Evolutionary conservation across 768 basidiomycete species (phyloP).

Genomic region (Lactarius evosmus): DNA sequence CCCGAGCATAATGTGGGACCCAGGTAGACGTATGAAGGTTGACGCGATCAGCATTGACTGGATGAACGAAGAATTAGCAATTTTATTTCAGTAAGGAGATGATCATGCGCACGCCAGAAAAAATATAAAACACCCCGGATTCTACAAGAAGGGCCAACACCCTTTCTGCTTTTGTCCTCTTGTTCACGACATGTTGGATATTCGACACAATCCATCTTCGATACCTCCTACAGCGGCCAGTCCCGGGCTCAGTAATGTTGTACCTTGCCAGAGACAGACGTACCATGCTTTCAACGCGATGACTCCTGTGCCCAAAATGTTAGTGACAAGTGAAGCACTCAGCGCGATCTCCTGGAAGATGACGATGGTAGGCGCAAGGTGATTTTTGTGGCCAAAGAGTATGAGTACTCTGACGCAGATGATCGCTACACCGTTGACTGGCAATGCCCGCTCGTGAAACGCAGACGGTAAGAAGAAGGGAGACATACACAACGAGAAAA

Average conservation of each 20-base stretch:
- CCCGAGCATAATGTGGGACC: not conserved
- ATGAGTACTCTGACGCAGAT: not conserved
- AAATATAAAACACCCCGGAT: not conserved
- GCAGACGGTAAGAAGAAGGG: not conserved
- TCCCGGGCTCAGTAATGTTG: not conserved
- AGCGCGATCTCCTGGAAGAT: not conserved
- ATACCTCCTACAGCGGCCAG: not conserved
- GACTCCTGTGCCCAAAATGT: not conserved
- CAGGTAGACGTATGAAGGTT: not conserved
- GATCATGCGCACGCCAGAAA: not conserved
- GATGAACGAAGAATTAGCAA: not conserved
- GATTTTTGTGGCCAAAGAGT: not conserved
- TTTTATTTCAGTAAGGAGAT: not conserved
- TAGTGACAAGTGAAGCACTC: not conserved
- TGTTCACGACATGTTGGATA: not conserved
- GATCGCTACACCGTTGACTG: not conserved
- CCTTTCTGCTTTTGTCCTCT: not conserved
- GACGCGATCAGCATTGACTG: not conserved
- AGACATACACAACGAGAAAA: not conserved
- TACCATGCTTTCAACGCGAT: not conserved
- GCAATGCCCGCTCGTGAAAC: not conserved
- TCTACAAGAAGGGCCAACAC: not conserved
- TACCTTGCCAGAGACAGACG: not conserved
- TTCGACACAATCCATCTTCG: not conserved
- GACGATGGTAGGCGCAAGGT: not conserved